Evolutionary conservation across 441 rosid species (phyloP).

Genomic region (Flueggea neowawraea): DNA sequence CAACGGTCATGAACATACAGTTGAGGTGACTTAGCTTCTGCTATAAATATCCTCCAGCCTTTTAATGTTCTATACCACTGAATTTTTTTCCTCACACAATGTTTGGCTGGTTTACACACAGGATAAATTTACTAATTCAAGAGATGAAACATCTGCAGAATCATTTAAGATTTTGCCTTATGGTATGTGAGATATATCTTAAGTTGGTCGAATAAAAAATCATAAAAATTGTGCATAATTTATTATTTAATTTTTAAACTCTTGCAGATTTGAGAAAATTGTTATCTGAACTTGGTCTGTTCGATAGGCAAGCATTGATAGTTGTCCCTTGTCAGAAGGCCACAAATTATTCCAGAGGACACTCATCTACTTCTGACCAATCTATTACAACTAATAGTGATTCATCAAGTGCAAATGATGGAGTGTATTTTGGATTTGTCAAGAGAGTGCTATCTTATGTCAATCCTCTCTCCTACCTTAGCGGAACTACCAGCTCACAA

Average conservation of each 20-base stretch:
- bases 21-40: constrained; percentile 36
- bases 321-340: constrained; percentile 57
- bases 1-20: constrained; percentile 15
- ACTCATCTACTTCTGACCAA: constrained; percentile 29
- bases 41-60: neutral
- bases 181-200: neutral
- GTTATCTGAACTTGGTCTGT: constrained; percentile 60
- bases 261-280: constrained; percentile 69
- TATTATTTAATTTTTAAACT: constrained; percentile 8
- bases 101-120: constrained; percentile 6
- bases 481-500: constrained; percentile 41
- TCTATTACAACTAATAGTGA: constrained; percentile 26
- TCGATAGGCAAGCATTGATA: constrained; percentile 77
- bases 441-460: constrained; percentile 60
- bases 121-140: constrained; percentile 19
- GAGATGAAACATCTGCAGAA: constrained; percentile 24
- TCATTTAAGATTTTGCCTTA: constrained; percentile 12
- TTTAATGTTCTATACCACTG: constrained; percentile 6
- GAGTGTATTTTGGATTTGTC: constrained; percentile 59
- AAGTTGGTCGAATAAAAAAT: neutral
- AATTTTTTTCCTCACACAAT: constrained; percentile 2
- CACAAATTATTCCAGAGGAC: constrained; percentile 33
- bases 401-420: constrained; percentile 31
- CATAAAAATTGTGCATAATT: neutral
- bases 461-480: constrained; percentile 79